Evolutionary conservation across 768 basidiomycete species (phyloP).

Genomic region (Agaricus subrufescens): DNA sequence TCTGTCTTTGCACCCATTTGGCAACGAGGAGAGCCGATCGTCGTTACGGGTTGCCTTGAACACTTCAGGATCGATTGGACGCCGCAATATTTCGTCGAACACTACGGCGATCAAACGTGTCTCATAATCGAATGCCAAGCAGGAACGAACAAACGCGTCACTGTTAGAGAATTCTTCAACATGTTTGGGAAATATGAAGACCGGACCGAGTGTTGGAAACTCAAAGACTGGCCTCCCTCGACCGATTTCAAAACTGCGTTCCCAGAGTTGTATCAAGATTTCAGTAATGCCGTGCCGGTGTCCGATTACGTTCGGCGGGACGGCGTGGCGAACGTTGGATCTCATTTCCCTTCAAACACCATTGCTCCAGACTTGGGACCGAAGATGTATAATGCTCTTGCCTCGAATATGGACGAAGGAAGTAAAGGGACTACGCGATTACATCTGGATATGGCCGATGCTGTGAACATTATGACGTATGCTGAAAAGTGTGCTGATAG

Average conservation of each 20-base stretch:
- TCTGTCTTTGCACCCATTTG: constrained; percentile 63
- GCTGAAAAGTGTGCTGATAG: constrained; percentile 54
- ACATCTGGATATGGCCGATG: constrained; percentile 95
- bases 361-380: constrained; percentile 83
- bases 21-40: constrained; percentile 69
- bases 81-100: constrained; percentile 73
- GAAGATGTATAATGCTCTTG: constrained; percentile 93
- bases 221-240: constrained; percentile 95
- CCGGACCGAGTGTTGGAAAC: constrained; percentile 59
- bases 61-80: constrained; percentile 74
- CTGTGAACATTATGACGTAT: constrained; percentile 87
- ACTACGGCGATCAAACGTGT: constrained; percentile 60
- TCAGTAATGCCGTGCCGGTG: constrained; percentile 76
- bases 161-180: constrained; percentile 76
- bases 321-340: constrained; percentile 82
- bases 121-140: constrained; percentile 81
- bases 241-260: constrained; percentile 80
- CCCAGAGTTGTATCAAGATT: constrained; percentile 85
- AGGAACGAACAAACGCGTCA: constrained; percentile 55
- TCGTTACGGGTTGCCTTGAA: constrained; percentile 62
- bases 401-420: constrained; percentile 57
- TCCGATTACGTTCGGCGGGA: constrained; percentile 90
- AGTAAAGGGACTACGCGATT: constrained; percentile 84
- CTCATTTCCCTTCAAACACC: constrained; percentile 81
- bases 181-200: constrained; percentile 67